Conservation (phyloP, 108 stramenopile genomes). For the Cyclotella baltica region DNA sequence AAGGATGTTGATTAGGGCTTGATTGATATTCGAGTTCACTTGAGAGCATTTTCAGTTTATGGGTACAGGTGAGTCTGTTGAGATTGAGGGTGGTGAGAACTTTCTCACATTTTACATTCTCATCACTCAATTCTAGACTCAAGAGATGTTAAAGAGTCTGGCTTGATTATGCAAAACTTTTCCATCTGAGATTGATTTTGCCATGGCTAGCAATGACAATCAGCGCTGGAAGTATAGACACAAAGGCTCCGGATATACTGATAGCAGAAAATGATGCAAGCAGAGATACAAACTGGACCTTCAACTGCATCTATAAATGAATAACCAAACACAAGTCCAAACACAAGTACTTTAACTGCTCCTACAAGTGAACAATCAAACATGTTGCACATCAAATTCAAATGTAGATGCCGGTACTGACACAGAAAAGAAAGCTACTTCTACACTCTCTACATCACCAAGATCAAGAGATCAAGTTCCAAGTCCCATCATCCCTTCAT, state of each 20-base stretch:
- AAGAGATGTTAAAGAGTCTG: conserved; percentile 28
- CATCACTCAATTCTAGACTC: background rate
- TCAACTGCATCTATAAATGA: background rate
- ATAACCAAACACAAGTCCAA: no score
- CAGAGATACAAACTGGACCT: background rate
- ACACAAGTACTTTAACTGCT: conserved; percentile 12
- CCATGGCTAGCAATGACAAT: background rate
- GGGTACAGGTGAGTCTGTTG: conserved; percentile 28
- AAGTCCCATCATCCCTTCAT: background rate
- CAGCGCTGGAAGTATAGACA: background rate
- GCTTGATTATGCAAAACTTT: conserved; percentile 28
- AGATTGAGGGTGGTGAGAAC: background rate
- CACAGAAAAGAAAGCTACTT: background rate
- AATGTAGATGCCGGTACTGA: background rate
- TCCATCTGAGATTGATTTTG: conserved; percentile 24
- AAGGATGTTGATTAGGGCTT: conserved; percentile 65
- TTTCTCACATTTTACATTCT: background rate
- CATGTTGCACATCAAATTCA: background rate
- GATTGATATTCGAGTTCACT: conserved; percentile 55
- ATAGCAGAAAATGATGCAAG: background rate
- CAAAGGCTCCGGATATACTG: background rate
- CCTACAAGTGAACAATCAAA: background rate
- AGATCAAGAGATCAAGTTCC: background rate
- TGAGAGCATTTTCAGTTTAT: conserved; percentile 66
- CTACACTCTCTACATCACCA: background rate